Base-by-base conservation (phyloP, 2,329 filamentous ascomycete species). In the Phialophora verrucosa region DNA sequence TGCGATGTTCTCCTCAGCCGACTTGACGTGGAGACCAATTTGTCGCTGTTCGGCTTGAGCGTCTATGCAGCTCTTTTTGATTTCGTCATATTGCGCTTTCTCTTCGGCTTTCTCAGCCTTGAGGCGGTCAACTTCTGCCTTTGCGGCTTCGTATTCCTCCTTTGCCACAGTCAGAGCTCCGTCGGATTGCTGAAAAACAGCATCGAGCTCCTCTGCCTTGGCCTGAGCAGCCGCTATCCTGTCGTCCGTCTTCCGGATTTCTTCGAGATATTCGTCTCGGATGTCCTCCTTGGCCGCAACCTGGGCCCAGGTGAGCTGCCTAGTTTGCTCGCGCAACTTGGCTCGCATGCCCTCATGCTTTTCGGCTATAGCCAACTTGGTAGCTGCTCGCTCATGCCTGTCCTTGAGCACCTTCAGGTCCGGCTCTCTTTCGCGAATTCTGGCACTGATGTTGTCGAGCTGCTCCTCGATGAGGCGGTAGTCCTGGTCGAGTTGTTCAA, bases 401-500 rank as follows among this genome's bases (percentile, higher is more conserved):
- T 83, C 82, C 72, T 87, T 82, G n/a, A 92, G 80, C 14, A 80
- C 78, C 11, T 82, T 79, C n/a, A 93, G 80, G 66, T 91, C 87
- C n/a, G 87, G 86, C 51, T 85, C 77, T 44, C 87, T 86, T 31
- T 83, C 83, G 10, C 83, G 79, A 1, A 92, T 79, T 71, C 90
- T 91, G 35, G 82, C 82, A 63, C 89, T 84, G 65, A 89, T 91
- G 38, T 86, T 86, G 70, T 97, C 91, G 23, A 95, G 83, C 3
- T 87, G 90, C 70, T 96, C 90, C 67, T 90, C 88, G 14, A 97
- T 88, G 64, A 97, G 82, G 65, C 89, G 87, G 77, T 99, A 99
- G 75, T 99, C 95, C 68, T 92, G 89, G 75, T 97, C 92, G 10
- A 99, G 84, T 72, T 94, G 90, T 76, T 98, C 92, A 0, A 99